A percentile compares a stretch with the other conserved stretches of the same genome.
Evolutionary conservation across 1,284 basidiomycete genomes (phyloP).

Genomic region (Inonotus hispidus): DNA sequence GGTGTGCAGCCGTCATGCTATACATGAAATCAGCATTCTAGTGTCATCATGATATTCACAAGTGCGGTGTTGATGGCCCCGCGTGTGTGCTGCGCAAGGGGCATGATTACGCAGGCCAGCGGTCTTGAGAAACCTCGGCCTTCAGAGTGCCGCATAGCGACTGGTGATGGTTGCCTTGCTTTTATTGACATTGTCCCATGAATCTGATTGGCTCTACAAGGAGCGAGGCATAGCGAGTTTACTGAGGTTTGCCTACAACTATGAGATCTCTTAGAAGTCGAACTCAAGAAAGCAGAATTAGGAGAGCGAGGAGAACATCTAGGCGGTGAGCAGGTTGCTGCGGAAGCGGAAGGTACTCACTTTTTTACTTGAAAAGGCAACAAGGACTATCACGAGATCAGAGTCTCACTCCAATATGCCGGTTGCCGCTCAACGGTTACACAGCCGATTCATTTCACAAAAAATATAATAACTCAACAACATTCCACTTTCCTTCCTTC

Average conservation of each 20-base stretch:
- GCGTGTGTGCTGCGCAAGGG: background rate
- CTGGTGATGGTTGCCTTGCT: background rate
- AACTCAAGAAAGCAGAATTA: background rate
- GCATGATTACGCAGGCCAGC: background rate
- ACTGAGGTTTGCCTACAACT: background rate
- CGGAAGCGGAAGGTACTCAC: background rate
- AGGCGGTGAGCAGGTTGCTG: background rate
- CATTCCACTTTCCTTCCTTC: background rate
- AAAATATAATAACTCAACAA: background rate
- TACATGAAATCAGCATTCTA: background rate
- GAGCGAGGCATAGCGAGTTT: background rate
- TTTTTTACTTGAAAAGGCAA: background rate
- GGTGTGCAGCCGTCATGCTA: no score
- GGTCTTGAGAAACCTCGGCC: background rate
- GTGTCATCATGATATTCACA: conserved; percentile 3
- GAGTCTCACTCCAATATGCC: background rate
- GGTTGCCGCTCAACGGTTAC: background rate
- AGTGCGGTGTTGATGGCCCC: conserved; percentile 2
- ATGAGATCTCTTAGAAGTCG: background rate
- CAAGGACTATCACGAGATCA: background rate
- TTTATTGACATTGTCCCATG: background rate
- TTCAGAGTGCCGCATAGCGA: background rate
- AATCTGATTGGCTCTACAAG: background rate
- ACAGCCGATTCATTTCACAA: background rate
- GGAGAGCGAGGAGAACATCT: no score